Percentiles rank a stretch among this genome's conserved stretches.
Evolutionary conservation across 192 early-diverging fungal genomes (phyloP).

Genomic region (Ambispora gerdemannii): DNA sequence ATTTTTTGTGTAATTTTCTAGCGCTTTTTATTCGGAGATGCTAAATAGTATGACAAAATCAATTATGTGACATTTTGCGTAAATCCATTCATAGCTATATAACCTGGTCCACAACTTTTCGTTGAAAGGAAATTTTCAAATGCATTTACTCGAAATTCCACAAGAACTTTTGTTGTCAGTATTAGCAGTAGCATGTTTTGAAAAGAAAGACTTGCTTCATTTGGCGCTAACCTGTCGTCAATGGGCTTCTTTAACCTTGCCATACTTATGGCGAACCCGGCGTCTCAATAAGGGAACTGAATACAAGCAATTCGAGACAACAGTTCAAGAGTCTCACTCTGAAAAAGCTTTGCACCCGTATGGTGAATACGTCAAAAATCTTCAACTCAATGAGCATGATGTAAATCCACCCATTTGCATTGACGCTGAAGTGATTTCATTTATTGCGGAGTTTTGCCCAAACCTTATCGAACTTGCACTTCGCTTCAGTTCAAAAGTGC

Average conservation of each 20-base stretch:
- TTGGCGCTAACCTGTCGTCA: slow-evolving; percentile 16
- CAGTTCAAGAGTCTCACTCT: not conserved
- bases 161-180: not conserved
- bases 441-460: slow-evolving; percentile 5
- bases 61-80: too few species aligned
- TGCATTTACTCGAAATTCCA: not conserved
- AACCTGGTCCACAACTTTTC: too few species aligned
- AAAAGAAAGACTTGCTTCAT: not conserved
- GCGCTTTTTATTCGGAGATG: too few species aligned
- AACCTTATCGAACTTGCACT: slow-evolving; percentile 21
- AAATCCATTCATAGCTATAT: too few species aligned
- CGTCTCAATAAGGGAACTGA: not conserved
- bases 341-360: slow-evolving; percentile 14
- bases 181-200: not conserved
- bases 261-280: slow-evolving; percentile 7
- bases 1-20: too few species aligned
- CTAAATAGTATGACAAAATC: too few species aligned
- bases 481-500: slow-evolving; percentile 2
- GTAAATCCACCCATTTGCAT: slow-evolving; percentile 6
- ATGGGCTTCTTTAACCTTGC: not conserved
- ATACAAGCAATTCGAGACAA: not conserved
- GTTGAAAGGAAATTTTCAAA: not conserved
- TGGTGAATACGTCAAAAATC: slow-evolving; percentile 8
- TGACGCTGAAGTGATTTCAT: slow-evolving; percentile 15
- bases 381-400: slow-evolving; percentile 15